These are phyloP conservation scores for Mucor circinelloides DNA, from an alignment of 371 early-diverging fungal genomes.

Conservation along the genomic window DNA sequence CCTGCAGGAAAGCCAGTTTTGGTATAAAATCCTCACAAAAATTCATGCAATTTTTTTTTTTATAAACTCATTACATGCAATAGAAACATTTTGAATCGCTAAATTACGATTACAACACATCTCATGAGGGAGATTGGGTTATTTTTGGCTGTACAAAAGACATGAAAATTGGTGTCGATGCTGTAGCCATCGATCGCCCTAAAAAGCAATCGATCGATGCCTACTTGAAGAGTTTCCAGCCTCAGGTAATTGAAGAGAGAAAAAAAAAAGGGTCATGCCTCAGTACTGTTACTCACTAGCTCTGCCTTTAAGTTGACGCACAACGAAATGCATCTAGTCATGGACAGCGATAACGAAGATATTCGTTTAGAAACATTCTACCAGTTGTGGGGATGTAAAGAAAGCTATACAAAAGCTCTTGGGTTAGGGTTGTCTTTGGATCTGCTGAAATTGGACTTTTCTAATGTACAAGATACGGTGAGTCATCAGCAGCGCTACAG, in stretches of 20 bases:
- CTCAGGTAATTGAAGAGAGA: constrained; percentile 33
- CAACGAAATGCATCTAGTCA: constrained; percentile 32
- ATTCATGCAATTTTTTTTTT: neutral
- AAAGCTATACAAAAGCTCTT: constrained; percentile 63
- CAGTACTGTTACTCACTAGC: neutral
- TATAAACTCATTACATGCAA: neutral
- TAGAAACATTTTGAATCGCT: neutral
- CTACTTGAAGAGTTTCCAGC: constrained; percentile 35
- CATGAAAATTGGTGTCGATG: constrained; percentile 56
- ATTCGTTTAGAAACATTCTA: constrained; percentile 46
- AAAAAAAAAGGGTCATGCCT: neutral
- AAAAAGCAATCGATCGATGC: constrained; percentile 28
- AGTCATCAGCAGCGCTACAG: neutral
- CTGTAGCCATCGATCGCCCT: constrained; percentile 39
- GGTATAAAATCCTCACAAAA: constrained; percentile 9
- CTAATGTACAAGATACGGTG: constrained; percentile 14
- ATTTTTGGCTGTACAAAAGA: constrained; percentile 36
- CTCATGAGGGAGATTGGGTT: constrained; percentile 72
- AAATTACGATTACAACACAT: constrained; percentile 53
- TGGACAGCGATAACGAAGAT: constrained; percentile 8
- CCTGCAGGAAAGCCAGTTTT: constrained; percentile 30
- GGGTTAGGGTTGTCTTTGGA: constrained; percentile 61
- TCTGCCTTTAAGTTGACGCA: constrained; percentile 30
- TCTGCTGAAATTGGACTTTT: constrained; percentile 44
- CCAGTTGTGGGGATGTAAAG: constrained; percentile 63